Conservation (phyloP, 83 land plant genomes). For the Thuja plicata region DNA sequence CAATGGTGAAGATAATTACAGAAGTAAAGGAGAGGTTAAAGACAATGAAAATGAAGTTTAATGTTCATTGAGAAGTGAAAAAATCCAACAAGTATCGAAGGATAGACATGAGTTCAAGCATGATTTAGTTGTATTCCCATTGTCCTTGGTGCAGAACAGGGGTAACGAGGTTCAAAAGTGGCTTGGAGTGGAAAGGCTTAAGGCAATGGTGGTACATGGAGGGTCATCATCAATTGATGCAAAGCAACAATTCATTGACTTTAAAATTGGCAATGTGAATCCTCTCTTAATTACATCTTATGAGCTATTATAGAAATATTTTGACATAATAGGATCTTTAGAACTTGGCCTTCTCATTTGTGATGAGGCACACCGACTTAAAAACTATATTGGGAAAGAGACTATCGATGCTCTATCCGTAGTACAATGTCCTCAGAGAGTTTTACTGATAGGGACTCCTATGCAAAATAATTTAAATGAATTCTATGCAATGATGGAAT, state of each 20-base stretch:
- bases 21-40: too few relatives aligned
- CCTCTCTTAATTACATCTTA: conserved; percentile 54
- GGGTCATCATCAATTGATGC: conserved; percentile 33
- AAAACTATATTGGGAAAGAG: conserved; percentile 48
- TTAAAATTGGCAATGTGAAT: conserved; percentile 28
- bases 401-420: conserved; percentile 39
- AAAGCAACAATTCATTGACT: conserved; percentile 29
- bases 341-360: conserved; percentile 48
- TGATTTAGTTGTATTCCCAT: conserved; percentile 40
- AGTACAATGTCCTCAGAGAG: conserved; percentile 27
- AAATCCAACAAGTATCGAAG: conserved; percentile 37
- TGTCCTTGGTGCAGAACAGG: conserved; percentile 51
- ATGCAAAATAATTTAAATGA: conserved; percentile 46
- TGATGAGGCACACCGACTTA: conserved; percentile 55
- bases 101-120: conserved; percentile 27
- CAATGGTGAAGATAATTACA: too few relatives aligned
- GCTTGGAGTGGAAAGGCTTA: conserved; percentile 48
- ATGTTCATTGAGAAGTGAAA: too few relatives aligned
- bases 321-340: conserved; percentile 32
- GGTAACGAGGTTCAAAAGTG: conserved; percentile 56
- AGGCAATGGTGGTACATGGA: conserved; percentile 35
- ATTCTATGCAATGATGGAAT: conserved; percentile 46
- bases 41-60: too few relatives aligned
- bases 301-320: conserved; percentile 37
- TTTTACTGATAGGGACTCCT: conserved; percentile 47